phyloP scores from a whole-genome alignment of 2,329 filamentous ascomycete genomes.

The Cadophora luteo-olivacea region DNA sequence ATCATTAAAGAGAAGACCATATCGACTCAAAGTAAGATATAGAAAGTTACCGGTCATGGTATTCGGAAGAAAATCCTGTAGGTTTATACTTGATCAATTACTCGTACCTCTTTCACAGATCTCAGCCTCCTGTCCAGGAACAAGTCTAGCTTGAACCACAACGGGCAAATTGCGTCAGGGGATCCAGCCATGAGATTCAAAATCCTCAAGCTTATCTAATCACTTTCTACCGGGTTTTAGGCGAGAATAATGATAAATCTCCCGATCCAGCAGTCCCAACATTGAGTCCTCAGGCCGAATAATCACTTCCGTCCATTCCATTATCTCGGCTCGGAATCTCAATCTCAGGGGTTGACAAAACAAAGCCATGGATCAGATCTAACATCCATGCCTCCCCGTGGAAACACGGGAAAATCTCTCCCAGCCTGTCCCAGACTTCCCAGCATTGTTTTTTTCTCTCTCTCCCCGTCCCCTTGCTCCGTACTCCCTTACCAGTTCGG shows the following conservation, averaged over 20 bases:
- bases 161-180: neutral
- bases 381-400: conserved; percentile 1
- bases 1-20: neutral
- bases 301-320: neutral
- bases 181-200: neutral
- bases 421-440: neutral
- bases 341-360: neutral
- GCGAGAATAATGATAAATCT: conserved; percentile 8
- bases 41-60: neutral
- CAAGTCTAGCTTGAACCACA: neutral
- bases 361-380: neutral
- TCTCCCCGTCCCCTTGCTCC: neutral
- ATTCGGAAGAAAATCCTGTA: neutral
- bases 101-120: neutral
- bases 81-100: neutral
- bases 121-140: neutral
- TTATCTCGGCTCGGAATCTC: conserved; percentile 3
- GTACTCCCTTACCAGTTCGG: neutral
- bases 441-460: neutral
- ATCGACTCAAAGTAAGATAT: too few relatives aligned
- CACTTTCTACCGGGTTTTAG: neutral
- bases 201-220: neutral
- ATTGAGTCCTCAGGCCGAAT: neutral
- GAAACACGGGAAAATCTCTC: conserved; percentile 2
- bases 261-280: neutral